Evolutionary conservation across 2,329 filamentous ascomycete species (phyloP).

Genomic region (Plectosphaerella plurivora): DNA sequence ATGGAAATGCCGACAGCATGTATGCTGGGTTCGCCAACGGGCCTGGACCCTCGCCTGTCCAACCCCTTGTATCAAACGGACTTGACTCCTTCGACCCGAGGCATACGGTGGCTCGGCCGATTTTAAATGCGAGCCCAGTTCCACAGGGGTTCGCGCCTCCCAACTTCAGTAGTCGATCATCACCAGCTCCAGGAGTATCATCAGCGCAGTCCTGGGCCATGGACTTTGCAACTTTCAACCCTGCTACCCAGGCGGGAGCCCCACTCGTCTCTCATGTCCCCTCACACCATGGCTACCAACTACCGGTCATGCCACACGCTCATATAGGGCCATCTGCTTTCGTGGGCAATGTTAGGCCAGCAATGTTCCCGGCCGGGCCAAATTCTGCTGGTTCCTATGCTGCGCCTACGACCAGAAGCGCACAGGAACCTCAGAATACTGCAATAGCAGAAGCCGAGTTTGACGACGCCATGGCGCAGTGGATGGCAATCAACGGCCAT

Average conservation of each 20-base stretch:
- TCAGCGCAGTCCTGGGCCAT: not conserved
- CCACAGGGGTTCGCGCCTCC: no score
- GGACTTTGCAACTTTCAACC: not conserved
- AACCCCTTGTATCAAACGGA: constrained; percentile 28
- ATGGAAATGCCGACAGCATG: not conserved
- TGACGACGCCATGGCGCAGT: constrained; percentile 33
- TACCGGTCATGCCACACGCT: no score
- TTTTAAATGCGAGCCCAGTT: no score
- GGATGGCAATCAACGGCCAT: constrained; percentile 31
- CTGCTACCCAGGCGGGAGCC: not conserved
- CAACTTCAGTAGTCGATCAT: no score
- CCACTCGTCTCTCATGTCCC: no score
- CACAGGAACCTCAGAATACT: not conserved
- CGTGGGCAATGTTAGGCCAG: no score
- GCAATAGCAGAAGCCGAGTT: constrained; percentile 19
- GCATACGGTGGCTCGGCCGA: not conserved
- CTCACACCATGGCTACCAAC: no score
- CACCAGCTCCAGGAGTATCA: no score
- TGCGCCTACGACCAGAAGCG: not conserved
- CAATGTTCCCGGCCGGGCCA: no score
- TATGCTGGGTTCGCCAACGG: not conserved
- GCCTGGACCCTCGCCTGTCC: not conserved
- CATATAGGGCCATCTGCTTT: no score
- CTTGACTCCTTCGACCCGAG: constrained; percentile 4
- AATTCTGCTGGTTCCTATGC: no score